These are phyloP conservation scores for Fusarium concolor DNA, from an alignment of 2,329 filamentous ascomycete species.

Conservation along the genomic window DNA sequence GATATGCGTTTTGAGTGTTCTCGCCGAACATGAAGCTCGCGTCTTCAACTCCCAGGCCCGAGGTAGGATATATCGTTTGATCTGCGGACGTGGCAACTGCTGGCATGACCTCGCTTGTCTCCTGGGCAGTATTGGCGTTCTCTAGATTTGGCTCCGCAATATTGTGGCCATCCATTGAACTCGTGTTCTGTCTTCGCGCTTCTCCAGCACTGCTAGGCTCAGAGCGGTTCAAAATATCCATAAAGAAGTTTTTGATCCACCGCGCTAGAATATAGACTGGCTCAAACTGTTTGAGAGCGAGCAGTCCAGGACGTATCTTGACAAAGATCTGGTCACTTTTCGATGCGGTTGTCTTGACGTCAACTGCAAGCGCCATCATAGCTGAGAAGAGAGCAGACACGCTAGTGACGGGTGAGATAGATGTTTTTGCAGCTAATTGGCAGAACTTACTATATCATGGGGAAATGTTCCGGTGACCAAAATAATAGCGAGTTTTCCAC, in stretches of 20 bases:
- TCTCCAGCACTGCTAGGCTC: accelerated
- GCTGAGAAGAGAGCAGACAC: neutral
- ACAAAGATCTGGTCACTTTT: neutral
- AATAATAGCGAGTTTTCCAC: neutral
- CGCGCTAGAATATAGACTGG: conserved; percentile 2
- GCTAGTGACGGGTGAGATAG: too few species aligned
- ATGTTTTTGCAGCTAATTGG: too few species aligned
- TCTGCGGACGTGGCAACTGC: too few species aligned
- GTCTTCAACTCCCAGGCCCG: neutral
- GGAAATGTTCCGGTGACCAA: neutral
- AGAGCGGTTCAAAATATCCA: conserved; percentile 16
- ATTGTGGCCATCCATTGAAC: too few species aligned
- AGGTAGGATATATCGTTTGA: accelerated
- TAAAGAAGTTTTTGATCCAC: conserved; percentile 29
- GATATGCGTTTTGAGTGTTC: neutral
- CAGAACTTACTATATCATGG: conserved; percentile 5
- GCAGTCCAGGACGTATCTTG: neutral
- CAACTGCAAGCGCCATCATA: neutral
- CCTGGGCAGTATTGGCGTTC: accelerated
- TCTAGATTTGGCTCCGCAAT: too few species aligned
- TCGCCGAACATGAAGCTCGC: accelerated
- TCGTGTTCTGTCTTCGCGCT: too few species aligned
- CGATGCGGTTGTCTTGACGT: accelerated
- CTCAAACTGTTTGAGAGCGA: conserved; percentile 9
- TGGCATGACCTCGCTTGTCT: accelerated